Evolutionary conservation across 2,329 filamentous ascomycete species (phyloP).

Genomic region (Aspergillus unguis): DNA sequence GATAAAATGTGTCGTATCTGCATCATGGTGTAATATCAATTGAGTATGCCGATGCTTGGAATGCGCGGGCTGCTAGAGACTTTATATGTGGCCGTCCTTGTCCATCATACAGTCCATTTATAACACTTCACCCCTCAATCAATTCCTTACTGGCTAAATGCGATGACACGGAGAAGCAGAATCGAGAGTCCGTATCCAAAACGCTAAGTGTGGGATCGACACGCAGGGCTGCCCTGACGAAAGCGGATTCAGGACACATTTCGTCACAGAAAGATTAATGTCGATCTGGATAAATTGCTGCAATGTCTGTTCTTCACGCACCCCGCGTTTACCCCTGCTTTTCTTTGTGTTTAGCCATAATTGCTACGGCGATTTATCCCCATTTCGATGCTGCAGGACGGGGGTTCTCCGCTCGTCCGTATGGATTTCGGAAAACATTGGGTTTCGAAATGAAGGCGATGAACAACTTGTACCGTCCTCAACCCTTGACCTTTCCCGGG

Average conservation of each 20-base stretch:
- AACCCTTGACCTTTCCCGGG: too few relatives aligned
- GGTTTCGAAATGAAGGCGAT: too few relatives aligned
- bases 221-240: neutral
- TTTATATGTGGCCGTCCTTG: too few relatives aligned
- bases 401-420: neutral
- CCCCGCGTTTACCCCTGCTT: neutral
- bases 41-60: too few relatives aligned
- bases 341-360: neutral
- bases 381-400: neutral
- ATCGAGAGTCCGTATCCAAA: neutral
- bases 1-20: constrained; percentile 4
- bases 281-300: neutral
- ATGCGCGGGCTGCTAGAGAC: too few relatives aligned
- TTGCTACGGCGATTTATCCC: neutral
- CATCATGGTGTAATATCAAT: neutral
- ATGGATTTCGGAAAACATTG: neutral
- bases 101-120: too few relatives aligned
- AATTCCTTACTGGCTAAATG: neutral
- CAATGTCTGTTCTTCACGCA: neutral
- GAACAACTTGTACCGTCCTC: too few relatives aligned
- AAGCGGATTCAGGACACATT: neutral
- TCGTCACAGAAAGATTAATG: neutral
- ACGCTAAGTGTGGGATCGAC: neutral
- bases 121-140: neutral
- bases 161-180: neutral